Evolutionary conservation across 2,329 filamentous ascomycete species (phyloP).

Genomic region (Dryadomyces sulphureus): DNA sequence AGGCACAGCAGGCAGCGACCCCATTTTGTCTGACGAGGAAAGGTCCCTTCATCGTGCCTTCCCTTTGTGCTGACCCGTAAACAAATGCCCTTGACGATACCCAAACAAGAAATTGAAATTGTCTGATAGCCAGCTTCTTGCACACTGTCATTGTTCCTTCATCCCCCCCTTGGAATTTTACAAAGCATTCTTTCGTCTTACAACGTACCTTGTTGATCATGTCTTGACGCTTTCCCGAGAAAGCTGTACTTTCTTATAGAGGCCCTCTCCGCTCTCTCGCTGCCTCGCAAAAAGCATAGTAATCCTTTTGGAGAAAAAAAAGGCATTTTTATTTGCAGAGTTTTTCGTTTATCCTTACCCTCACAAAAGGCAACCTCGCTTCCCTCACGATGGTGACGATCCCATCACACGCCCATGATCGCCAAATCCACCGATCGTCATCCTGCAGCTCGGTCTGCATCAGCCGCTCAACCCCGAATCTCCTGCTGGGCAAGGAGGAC

Average conservation of each 20-base stretch:
- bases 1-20: neutral
- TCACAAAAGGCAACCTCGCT: too few species aligned
- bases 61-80: neutral
- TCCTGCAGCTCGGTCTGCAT: constrained; percentile 5
- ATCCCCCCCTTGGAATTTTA: neutral
- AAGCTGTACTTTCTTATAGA: neutral
- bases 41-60: neutral
- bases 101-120: neutral
- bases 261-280: neutral
- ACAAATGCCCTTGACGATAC: neutral
- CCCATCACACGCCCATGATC: neutral
- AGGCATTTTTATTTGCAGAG: neutral
- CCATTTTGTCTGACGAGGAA: neutral
- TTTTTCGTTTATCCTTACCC: neutral
- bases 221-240: neutral
- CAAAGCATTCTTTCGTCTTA: constrained; percentile 2
- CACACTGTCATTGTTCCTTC: neutral
- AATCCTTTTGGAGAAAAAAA: neutral
- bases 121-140: neutral
- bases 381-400: neutral
- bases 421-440: neutral
- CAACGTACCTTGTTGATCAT: neutral
- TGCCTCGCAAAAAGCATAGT: neutral
- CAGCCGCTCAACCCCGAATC: neutral
- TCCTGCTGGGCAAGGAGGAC: neutral